Evolutionary conservation across 495 filamentous ascomycete species (phyloP), one percentile per base, ranked within the genome.

Genomic region (Parmelia sp.): DNA sequence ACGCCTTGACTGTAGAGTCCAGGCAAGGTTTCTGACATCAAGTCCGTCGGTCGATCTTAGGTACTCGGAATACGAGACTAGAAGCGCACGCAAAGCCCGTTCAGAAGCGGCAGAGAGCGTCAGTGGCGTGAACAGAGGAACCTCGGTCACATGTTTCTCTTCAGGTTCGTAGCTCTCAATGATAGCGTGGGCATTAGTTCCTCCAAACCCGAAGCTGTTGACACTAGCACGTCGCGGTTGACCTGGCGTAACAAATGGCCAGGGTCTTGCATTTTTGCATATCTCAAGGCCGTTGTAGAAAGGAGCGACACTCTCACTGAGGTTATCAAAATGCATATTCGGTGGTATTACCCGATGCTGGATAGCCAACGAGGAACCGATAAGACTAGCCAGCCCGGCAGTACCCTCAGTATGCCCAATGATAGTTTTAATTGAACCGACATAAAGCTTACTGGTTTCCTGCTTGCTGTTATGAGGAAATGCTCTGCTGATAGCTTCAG

Each of bases 381-480:
- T 40, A 1, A 77, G 21, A 11, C 69, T 67, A 19, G 74, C 74
- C 0, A 79, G 58, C 5, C 71, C 74, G 0, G 74, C 76, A 1
- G 62, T 49, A 21, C 70, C 72, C 60, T 86, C 83, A 0, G 78
- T 81, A 63, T 86, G 83, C n/a, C 84, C 84, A 53, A 86, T 74
- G 2, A 84, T 70, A 0, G 83, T 84, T 69, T 87, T 86, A 53
- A 86, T 73, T 0, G 79, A 82, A 0, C 83, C 82, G 14, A 84
- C 82, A 17, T n/a, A 47, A 1, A 47, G 21, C 15, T 12, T 6
- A 9, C 14, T 15, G 39, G 8, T 2, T 12, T 40, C 39, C 14
- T n/a, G 12, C 39, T 40, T 15, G 7, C 10, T n/a, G 7, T 47
- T 8, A 7, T 47, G 21, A 8, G 64, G 64, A 64, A 71, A 71